These are phyloP conservation scores for Annulohypoxylon stygium DNA, from an alignment of 495 filamentous ascomycete species.

Conservation along the genomic window DNA sequence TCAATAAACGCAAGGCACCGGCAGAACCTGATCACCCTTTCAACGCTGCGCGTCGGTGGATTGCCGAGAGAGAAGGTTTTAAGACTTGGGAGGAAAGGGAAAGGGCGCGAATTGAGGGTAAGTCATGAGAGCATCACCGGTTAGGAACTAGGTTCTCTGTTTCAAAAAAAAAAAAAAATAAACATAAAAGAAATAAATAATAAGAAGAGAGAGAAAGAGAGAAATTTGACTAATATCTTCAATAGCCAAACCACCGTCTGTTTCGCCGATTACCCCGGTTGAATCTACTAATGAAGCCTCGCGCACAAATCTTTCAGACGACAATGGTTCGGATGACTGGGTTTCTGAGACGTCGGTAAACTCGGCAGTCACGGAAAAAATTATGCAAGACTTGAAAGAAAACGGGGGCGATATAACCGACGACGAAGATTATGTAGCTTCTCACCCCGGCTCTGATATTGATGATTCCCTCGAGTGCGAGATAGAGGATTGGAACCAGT, in stretches of 20 bases:
- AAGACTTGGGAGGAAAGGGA: constrained; percentile 44
- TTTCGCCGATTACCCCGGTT: constrained; percentile 25
- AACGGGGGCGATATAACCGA: constrained; percentile 41
- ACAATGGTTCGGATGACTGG: constrained; percentile 12
- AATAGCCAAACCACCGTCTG: neutral
- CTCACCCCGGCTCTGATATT: constrained; percentile 34
- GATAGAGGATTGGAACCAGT: constrained; percentile 28
- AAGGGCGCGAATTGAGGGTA: constrained; percentile 21
- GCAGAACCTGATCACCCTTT: constrained; percentile 32
- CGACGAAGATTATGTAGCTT: constrained; percentile 45
- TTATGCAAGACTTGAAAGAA: constrained; percentile 32
- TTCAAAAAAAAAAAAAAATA: neutral
- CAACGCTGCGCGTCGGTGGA: constrained; percentile 47
- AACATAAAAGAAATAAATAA: no score
- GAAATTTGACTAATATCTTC: constrained; percentile 1
- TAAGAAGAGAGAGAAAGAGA: no score
- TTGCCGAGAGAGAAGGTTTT: constrained; percentile 48
- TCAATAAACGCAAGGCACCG: constrained; percentile 29
- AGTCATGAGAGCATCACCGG: neutral
- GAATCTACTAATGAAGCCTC: neutral
- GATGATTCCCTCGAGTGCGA: constrained; percentile 32
- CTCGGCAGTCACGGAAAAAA: constrained; percentile 33
- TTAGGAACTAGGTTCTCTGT: no score
- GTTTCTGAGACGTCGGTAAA: neutral
- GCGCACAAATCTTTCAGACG: neutral